Base-by-base conservation (phyloP, 1,284 basidiomycete genomes). In the Neonothopanus nambi region DNA sequence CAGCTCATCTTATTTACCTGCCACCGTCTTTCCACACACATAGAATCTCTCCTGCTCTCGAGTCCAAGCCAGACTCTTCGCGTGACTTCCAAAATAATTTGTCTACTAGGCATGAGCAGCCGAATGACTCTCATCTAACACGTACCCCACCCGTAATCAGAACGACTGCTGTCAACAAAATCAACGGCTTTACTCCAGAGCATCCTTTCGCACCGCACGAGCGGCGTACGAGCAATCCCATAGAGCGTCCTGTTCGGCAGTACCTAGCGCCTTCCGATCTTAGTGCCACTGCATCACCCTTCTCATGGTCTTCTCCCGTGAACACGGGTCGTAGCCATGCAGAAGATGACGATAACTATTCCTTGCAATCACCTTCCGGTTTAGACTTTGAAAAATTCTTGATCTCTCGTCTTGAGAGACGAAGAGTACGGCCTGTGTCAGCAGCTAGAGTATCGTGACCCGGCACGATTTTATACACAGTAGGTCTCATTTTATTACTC, bases 311-410 rank as follows among this genome's bases (percentile, higher is more conserved):
- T 40, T 23, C 38, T 8, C n/a, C 38, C 17, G n/a, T 2, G 17
- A 40, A 8, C 11, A 8, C 17, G 4, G 17, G 38, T 33, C 30
- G 3, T 33, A 33, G 30, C 36, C 12, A 24, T 11, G 48, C 28
- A 3, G 48, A 37, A 13, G 48, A 49, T 12, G 48, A 49, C 20
- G 48, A 49, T 39, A 24, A 40, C 36, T 49, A 38, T 40, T 1
- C 36, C 8, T 40, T 39, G n/a, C 48, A 49, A 7, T 46, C 44
- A 13, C 44, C 44, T 6, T 18, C 44, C 15, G 26, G 17, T 26
- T 49, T 45, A 23, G 50, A 52, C 36, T 45, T 52, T 41, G 43
- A 52, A 24, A 52, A 52, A 33, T 52, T 52, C 20, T 42, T 52
- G 20, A 20, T 52, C 15, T 20, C 18, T 38, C 50, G 50, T 15